phyloP scores from a whole-genome alignment of 2,329 filamentous ascomycete species.

The Aspergillus transmontanensis region DNA sequence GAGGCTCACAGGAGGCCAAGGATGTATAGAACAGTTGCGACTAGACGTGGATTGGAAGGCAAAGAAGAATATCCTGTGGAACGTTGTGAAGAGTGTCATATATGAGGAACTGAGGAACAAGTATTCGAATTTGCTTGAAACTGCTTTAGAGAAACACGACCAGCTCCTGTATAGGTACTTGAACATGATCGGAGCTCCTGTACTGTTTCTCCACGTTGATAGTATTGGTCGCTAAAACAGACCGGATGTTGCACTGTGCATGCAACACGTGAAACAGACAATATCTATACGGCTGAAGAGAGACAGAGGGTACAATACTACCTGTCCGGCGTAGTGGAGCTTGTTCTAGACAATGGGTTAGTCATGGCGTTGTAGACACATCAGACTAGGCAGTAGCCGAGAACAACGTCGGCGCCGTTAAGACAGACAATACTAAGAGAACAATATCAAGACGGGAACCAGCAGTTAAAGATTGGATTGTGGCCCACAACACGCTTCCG shows the following conservation, averaged over 20 bases:
- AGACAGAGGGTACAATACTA: conserved; percentile 15
- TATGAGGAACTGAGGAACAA: neutral
- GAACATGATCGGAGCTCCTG: conserved; percentile 5
- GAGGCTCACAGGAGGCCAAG: neutral
- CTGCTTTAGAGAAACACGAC: neutral
- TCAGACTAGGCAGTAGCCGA: neutral
- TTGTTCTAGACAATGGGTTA: conserved; percentile 12
- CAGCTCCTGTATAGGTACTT: conserved; percentile 15
- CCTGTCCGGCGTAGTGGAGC: neutral
- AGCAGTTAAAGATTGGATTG: neutral
- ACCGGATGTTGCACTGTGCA: conserved; percentile 14
- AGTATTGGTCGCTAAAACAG: conserved; percentile 5
- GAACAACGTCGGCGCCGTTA: neutral
- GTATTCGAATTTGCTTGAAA: neutral
- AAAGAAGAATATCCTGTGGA: conserved; percentile 1
- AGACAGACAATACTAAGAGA: conserved; percentile 31
- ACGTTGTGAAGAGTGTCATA: neutral
- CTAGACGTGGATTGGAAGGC: neutral
- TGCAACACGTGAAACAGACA: conserved; percentile 33
- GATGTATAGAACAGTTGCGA: neutral
- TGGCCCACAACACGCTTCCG: neutral
- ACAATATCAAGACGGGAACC: conserved; percentile 29
- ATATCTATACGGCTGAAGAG: conserved; percentile 18
- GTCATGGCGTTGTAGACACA: conserved; percentile 2
- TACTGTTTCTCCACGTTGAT: conserved; percentile 1